Evolutionary conservation across 2,329 filamentous ascomycete genomes (phyloP), one percentile per base, ranked within the genome.

Genomic region (Alternaria postmessia): DNA sequence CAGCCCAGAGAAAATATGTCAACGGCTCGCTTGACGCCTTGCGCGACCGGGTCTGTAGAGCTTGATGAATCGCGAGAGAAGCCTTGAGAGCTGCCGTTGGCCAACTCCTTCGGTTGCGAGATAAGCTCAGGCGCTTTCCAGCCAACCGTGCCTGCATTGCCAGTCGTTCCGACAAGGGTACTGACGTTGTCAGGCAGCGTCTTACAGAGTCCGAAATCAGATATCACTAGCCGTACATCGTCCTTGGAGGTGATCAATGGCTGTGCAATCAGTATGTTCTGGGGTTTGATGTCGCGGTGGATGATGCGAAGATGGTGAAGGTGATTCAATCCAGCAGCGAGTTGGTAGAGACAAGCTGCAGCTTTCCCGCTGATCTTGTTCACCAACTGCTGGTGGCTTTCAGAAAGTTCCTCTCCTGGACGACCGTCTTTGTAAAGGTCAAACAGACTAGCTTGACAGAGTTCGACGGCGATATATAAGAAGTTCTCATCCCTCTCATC

Each of bases 1-100:
- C 97, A 90, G 1, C 95, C 95, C 36, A 99, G 86, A 0, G 94
- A 97, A 81, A 99, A 99, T 26, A 99, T 97, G 75, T 99, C 95
- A 62, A 98, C 97, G 8, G 95, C 92, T 46, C 95, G 90, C 46
- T 96, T 99, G 7, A 96, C 94, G 52, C 95, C 91, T 60, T 93
- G 89, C 67, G 77, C 71, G 26, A 87, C 82, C 1, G 76, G 75
- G 57, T 79, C 78, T 5, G 72, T 77, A 1, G 76, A 78, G 53
- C 70, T 77, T 2, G 77, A 78, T 0, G 80, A 80, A 44, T 80
- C 78, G 42, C 78, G 73, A 46, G 79, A 80, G 54, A 81, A 78
- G 58, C 78, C 79, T 39, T 80, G 79, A 5, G 77, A 80, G 57
- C 78, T 81, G 46, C 79, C 76, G 44, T 74, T 71, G 32, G 75